Conservation (phyloP, 2,329 filamentous ascomycete species). For the Colletotrichum sp. region DNA sequence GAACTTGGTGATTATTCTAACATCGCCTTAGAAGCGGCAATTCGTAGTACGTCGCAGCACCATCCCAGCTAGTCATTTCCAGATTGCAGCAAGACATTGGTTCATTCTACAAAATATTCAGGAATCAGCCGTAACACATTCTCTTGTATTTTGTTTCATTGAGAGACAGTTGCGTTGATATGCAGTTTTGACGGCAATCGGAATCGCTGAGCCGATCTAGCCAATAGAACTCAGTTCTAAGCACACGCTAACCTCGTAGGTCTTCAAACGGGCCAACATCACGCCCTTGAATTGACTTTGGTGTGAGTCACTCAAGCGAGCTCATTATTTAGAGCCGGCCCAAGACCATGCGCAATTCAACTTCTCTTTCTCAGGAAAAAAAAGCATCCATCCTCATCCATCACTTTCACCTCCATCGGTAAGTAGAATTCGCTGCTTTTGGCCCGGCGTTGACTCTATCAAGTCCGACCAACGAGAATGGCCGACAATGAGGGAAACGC, state of each 20-base stretch:
- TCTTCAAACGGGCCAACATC: not conserved
- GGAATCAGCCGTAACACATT: not conserved
- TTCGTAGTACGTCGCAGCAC: not conserved
- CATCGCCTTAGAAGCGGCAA: not conserved
- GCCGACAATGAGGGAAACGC: not conserved
- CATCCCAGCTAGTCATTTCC: not conserved
- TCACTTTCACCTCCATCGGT: not conserved
- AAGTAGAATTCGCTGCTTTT: too few relatives aligned
- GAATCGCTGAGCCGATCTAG: not conserved
- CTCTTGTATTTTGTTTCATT: accelerated
- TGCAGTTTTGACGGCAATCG: not conserved
- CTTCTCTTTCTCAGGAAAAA: accelerated
- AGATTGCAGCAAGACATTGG: not conserved
- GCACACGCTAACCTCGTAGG: not conserved
- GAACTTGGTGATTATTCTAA: not conserved
- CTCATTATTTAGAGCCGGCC: not conserved
- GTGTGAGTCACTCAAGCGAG: not conserved
- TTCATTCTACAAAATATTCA: not conserved
- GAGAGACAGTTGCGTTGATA: not conserved
- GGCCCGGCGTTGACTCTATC: not conserved
- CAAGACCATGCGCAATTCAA: not conserved
- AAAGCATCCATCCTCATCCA: not conserved
- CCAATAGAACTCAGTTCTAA: not conserved
- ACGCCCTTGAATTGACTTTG: not conserved
- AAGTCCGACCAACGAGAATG: not conserved